These are phyloP conservation scores for Periconia sp. DNA, from an alignment of 2,329 filamentous ascomycete genomes.

Conservation along the genomic window DNA sequence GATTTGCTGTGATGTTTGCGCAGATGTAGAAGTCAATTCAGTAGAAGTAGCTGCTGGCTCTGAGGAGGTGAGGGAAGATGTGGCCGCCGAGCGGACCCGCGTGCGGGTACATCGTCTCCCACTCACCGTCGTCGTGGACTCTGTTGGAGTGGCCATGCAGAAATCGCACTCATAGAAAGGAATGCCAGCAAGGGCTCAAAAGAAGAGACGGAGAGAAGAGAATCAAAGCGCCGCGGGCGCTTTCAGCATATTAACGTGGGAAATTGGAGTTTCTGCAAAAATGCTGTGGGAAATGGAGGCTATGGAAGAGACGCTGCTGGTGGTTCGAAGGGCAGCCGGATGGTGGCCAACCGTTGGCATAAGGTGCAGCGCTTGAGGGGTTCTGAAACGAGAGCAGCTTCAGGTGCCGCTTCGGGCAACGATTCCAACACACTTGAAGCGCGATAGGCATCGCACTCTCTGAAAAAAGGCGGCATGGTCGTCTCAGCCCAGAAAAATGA, in stretches of 20 bases:
- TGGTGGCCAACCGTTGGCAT: constrained; percentile 43
- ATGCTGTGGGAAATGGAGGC: constrained; percentile 29
- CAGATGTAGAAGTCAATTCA: constrained; percentile 24
- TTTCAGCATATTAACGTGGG: constrained; percentile 44
- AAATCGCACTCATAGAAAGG: constrained; percentile 39
- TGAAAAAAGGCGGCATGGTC: constrained; percentile 25
- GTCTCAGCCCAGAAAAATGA: constrained; percentile 36
- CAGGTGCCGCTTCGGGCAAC: constrained; percentile 42
- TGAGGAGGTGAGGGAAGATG: constrained; percentile 19
- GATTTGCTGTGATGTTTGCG: constrained; percentile 26
- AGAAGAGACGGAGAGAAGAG: constrained; percentile 35
- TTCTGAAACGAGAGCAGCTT: constrained; percentile 44
- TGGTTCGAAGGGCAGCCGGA: constrained; percentile 34
- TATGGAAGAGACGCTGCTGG: constrained; percentile 29
- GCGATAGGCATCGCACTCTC: constrained; percentile 38
- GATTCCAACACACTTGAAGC: constrained; percentile 47
- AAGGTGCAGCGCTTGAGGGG: constrained; percentile 35
- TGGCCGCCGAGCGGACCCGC: constrained; percentile 38
- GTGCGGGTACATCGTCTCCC: constrained; percentile 48
- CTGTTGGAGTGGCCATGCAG: constrained; percentile 47
- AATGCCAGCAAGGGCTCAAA: constrained; percentile 34
- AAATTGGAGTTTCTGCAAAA: constrained; percentile 31
- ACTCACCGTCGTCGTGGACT: constrained; percentile 45
- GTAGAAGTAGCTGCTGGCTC: constrained; percentile 25
- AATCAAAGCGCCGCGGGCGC: constrained; percentile 39